Base-by-base conservation (phyloP, 441 rosid genomes). In the Melastoma candidum region DNA sequence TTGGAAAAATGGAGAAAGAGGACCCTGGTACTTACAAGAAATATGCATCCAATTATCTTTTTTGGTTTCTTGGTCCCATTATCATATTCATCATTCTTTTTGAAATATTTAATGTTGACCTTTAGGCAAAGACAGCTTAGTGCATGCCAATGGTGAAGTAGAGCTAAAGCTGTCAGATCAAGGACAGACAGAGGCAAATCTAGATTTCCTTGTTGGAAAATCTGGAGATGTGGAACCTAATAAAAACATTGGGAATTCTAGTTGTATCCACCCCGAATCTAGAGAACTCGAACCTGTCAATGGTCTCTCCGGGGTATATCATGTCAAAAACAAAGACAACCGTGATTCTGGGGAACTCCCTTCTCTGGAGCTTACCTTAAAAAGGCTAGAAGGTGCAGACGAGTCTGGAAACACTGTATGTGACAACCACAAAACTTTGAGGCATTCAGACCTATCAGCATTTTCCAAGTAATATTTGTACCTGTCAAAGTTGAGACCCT, bases 391-490 rank as follows among this genome's bases (percentile, higher is more conserved):
- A 65, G 81, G 76, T 47, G 67, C 26, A n/a, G 69, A 53, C 29
- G 75, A 73, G 39, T 25, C 45, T 44, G 70, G 60, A 26, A 69
- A 59, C 63, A 49, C 68, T 64, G 73, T 65, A 52, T 57, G 52
- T 26, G 71, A 76, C 57, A 83, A 78, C 48, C 73, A 46, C 61
- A 80, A 72, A 57, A 69, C 71, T 60, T 53, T 84, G 65, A 75
- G 77, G 60, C 95, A 80, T 67, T 87, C 90, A 27, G 74, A 70
- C 68, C 70, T 67, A 26, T 87, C 90, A 67, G 84, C 93, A 48
- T 84, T 84, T 77, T 82, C 84, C 57, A 87, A 77, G 95, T 84
- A 75, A 68, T 78, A 63, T 51, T 55, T 45, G 60, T 55, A 45
- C 52, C 13, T 24, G 24, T 47, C 47, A 47, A 47, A 48, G 13